Base-by-base conservation (phyloP, 2,329 filamentous ascomycete genomes). In the Trematosphaeria pertusa region DNA sequence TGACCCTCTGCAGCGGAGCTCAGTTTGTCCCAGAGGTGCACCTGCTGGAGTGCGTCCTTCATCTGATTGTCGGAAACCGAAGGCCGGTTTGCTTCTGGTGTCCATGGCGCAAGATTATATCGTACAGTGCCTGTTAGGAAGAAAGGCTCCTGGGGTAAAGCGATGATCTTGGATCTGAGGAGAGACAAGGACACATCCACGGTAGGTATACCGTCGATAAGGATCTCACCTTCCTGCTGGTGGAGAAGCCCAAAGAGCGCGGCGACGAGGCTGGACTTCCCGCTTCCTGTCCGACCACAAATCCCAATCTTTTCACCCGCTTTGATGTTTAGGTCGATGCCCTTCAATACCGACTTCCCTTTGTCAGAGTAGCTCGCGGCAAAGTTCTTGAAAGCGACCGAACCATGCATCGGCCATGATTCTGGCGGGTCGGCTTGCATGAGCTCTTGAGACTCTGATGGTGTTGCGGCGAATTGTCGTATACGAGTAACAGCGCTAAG, bases 401-500 rank as follows among this genome's bases (percentile, higher is more conserved):
- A 59, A 7, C 74, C 74, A 11, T 65, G 51, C 1, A 60, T 57
- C 1, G 74, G 74, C 75, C 74, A 76, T 7, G 57, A 49, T 2
- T 62, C 48, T 15, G 72, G 68, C 14, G 42, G 42, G 26, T 50
- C 21, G 2, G 43, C 86, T 70, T 87, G 86, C 64, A 88, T 86
- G 59, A 96, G 87, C 54, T 96, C 89, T 70, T 97, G 91, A 4
- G 90, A 88, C 37, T 93, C 92, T 75, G 97, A 91, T 69, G 88
- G 92, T 18, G 91, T 88, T 24, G 96, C 89, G 22, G 96, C 81
- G 65, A 97, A 97, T 69, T 97, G 92, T 75, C 94, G 90, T 54
- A 97, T 81, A 39, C 83, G 81, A 46, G 91, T 88, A 73, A 97
- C 91, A 3, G 91, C 91, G 73, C 96, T 97, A 91, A 97, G 96